A percentile compares a stretch with the other conserved stretches of the same genome.
Evolutionary conservation across 768 basidiomycete species (phyloP).

Genomic region (Pleurotus djamor): DNA sequence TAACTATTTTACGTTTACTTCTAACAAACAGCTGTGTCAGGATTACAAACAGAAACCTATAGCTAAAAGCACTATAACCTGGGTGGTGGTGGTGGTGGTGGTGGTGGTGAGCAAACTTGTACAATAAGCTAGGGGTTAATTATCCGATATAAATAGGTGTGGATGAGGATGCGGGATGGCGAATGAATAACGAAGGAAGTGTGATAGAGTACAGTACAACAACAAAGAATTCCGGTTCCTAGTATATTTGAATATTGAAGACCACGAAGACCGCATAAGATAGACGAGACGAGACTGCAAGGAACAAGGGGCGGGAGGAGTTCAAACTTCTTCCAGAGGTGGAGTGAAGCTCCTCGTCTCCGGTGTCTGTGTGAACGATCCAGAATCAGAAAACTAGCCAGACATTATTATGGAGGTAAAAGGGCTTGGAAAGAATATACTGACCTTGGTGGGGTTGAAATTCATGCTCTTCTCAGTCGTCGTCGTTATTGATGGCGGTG

Average conservation of each 20-base stretch:
- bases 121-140: slow-evolving; percentile 2
- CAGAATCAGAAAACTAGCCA: not conserved
- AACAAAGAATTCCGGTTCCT: not conserved
- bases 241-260: not conserved
- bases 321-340: slow-evolving; percentile 5
- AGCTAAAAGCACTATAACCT: not conserved
- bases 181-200: not conserved
- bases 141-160: not conserved
- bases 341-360: not conserved
- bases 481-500: slow-evolving; percentile 4
- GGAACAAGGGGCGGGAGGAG: not conserved
- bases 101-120: not conserved
- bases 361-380: not conserved
- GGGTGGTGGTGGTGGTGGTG: no score
- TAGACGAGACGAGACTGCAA: not conserved
- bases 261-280: not conserved
- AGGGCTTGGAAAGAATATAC: not conserved
- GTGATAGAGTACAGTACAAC: not conserved
- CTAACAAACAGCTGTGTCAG: not conserved
- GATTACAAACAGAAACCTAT: slow-evolving; percentile 7
- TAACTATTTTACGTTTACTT: not conserved
- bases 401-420: not conserved
- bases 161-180: not conserved
- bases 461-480: slow-evolving; percentile 7
- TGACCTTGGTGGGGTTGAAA: not conserved